Evolutionary conservation across 2,329 filamentous ascomycete genomes (phyloP).

Genomic region (Elsinoe necatrix): DNA sequence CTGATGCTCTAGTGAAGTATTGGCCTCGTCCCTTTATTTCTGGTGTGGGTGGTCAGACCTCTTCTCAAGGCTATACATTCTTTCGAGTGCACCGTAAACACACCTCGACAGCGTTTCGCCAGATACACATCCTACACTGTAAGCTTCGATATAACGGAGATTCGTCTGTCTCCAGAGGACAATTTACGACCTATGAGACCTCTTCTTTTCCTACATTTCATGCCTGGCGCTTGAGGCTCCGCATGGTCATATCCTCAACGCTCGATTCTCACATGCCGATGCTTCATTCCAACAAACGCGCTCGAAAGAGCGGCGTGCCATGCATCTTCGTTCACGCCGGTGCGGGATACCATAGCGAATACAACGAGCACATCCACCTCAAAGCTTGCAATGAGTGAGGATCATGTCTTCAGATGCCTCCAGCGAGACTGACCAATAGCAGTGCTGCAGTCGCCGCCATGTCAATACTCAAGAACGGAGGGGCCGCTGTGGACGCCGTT

Average conservation of each 20-base stretch:
- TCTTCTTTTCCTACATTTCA: not conserved
- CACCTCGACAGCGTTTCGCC: not conserved
- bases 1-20: not conserved
- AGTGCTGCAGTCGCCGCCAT: constrained; percentile 82
- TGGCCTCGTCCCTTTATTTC: not conserved
- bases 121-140: not conserved
- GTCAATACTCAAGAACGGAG: constrained; percentile 68
- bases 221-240: not conserved
- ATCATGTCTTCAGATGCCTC: not conserved
- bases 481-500: constrained; percentile 75
- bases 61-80: not conserved
- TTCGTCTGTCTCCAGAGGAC: no score
- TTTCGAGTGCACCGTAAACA: not conserved
- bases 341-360: constrained; percentile 81
- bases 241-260: not conserved
- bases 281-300: constrained; percentile 26
- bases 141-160: not conserved
- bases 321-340: constrained; percentile 95
- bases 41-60: not conserved
- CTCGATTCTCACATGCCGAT: not conserved
- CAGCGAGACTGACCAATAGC: constrained; percentile 19
- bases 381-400: constrained; percentile 80
- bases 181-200: not conserved
- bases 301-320: constrained; percentile 41
- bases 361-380: constrained; percentile 79